Conservation (phyloP, 257 asterid species). For the Solanum habrochaites region DNA sequence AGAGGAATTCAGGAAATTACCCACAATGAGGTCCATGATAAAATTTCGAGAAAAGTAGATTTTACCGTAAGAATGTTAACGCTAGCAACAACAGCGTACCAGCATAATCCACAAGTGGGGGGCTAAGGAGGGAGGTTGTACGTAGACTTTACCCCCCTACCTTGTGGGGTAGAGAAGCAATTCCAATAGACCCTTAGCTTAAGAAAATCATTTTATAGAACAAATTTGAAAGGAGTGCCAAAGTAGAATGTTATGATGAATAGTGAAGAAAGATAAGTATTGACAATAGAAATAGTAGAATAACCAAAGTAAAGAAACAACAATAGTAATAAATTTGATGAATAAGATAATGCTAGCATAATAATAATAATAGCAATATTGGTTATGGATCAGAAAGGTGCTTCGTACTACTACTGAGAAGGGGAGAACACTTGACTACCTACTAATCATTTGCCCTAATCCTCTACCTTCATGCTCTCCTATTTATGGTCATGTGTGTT, state of each 20-base stretch:
- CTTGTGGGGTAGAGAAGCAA: neutral
- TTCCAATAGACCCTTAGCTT: neutral
- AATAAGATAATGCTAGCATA: neutral
- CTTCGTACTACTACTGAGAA: neutral
- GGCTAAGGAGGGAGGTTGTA: neutral
- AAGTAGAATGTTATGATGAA: neutral
- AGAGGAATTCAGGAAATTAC: neutral
- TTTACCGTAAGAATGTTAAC: neutral
- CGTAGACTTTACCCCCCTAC: neutral
- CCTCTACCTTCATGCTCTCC: neutral
- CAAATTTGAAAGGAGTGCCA: neutral
- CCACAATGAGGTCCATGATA: neutral
- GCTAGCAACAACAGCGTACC: neutral
- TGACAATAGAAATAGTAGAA: neutral
- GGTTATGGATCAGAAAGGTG: neutral
- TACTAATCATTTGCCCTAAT: neutral
- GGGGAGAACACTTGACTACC: neutral
- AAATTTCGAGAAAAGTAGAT: neutral
- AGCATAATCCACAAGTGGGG: neutral
- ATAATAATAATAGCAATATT: neutral
- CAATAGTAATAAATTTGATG: neutral
- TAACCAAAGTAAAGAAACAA: neutral
- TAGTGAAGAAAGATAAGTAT: neutral
- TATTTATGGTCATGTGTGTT: neutral
- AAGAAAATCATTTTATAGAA: neutral